Percentiles rank a stretch among this genome's conserved stretches.
Conservation (phyloP, 2,329 filamentous ascomycete species). For the Nothophaeocryptopus gaeumannii region DNA sequence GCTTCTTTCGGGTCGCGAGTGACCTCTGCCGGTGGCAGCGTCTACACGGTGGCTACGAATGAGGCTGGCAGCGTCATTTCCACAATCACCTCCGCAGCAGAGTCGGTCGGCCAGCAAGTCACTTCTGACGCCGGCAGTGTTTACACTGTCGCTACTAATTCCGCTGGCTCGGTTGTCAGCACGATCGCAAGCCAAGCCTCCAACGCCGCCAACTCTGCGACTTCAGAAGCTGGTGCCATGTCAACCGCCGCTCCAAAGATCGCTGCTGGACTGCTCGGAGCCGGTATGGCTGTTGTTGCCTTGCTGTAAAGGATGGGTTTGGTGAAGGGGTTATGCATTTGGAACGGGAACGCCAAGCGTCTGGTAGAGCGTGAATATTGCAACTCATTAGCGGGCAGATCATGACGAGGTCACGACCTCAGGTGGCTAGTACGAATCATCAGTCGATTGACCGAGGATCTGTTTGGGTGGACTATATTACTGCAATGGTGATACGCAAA, state of each 20-base stretch:
- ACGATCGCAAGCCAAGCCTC: slow-evolving; percentile 11
- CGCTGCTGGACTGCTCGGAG: slow-evolving; percentile 32
- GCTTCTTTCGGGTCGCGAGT: not conserved
- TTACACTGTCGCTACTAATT: slow-evolving; percentile 15
- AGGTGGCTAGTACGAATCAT: no score
- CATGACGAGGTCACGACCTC: no score
- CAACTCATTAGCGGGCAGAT: no score
- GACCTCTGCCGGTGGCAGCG: slow-evolving; percentile 12
- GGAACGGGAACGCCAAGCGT: no score
- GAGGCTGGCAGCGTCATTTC: slow-evolving; percentile 17
- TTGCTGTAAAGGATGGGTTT: slow-evolving; percentile 18
- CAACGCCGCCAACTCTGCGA: slow-evolving; percentile 5
- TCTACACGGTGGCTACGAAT: slow-evolving; percentile 17
- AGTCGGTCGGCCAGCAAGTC: slow-evolving; percentile 1
- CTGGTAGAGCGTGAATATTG: no score
- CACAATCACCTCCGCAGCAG: slow-evolving; percentile 10
- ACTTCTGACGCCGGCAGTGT: slow-evolving; percentile 14
- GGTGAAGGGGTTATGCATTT: no score
- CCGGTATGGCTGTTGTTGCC: slow-evolving; percentile 33
- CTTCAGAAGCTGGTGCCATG: slow-evolving; percentile 18
- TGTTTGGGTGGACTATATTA: no score
- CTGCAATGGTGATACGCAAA: no score
- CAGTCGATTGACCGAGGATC: no score
- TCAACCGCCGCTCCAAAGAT: slow-evolving; percentile 24
- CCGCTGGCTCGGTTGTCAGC: slow-evolving; percentile 17